Conservation (phyloP, 345 rosid genomes). For the Euphorbia tirucalli region DNA sequence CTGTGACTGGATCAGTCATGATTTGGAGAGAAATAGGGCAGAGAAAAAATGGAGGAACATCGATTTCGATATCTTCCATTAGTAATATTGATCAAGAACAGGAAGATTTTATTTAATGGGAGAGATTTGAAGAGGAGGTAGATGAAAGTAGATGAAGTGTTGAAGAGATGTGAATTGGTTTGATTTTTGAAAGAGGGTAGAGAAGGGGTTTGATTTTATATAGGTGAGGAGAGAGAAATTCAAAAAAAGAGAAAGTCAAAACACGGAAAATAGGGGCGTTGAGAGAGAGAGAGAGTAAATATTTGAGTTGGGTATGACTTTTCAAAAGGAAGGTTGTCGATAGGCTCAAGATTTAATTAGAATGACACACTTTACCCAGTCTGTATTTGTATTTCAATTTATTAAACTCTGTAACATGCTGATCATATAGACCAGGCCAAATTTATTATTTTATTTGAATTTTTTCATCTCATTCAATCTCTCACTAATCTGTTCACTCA, state of each 20-base stretch:
- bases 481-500: too few relatives aligned
- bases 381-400: too few relatives aligned
- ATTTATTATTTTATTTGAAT: too few relatives aligned
- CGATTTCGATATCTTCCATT: constrained; percentile 69
- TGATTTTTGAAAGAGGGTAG: constrained; percentile 23
- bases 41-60: constrained; percentile 57
- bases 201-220: constrained; percentile 30
- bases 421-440: too few relatives aligned
- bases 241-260: constrained; percentile 46
- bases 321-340: constrained; percentile 31
- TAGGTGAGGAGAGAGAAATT: not conserved
- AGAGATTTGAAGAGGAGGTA: not conserved
- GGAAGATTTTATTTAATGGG: too few relatives aligned
- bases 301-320: constrained; percentile 32
- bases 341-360: constrained; percentile 20
- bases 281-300: constrained; percentile 8
- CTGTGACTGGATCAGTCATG: constrained; percentile 74
- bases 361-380: constrained; percentile 31
- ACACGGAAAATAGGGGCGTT: constrained; percentile 39
- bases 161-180: constrained; percentile 33
- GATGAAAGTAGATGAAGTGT: not conserved
- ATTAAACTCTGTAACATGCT: too few relatives aligned
- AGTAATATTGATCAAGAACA: too few relatives aligned
- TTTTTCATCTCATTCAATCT: too few relatives aligned
- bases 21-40: constrained; percentile 72